Evolutionary conservation across 169 alveolate genomes (phyloP), one percentile per base, ranked within the genome.

Genomic region (Plasmodium relictum): DNA sequence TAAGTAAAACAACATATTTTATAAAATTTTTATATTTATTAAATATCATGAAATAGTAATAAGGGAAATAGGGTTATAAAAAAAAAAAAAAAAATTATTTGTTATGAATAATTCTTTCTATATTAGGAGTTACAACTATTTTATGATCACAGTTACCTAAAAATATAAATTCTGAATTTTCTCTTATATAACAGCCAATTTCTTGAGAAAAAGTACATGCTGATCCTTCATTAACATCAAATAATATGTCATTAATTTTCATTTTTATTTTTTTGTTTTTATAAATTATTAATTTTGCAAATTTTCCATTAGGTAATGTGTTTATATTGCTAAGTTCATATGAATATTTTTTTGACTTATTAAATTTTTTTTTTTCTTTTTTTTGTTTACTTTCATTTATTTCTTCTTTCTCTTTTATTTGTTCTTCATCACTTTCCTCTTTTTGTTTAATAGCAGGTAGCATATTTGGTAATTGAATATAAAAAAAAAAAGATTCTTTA

Each of bases 191-290:
- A 59, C 92, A 88, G 41, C 85, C 92, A 24, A 88, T 69, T 41
- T 88, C 92, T 88, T 88, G 92, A 24, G 92, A 88, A 68, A 88
- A 88, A 7, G 88, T 88, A 62, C 92, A 88, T 22, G 54, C 83
- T 3, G 92, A 88, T 42, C 92, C 92, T 74, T 74, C 89, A 44
- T 72, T 69, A 20, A 88, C 69, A 69, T 88, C 92, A 68, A 88
- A 88, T 14, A 74, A 10, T 4, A 74, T 74, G 31, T 73, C 89
- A 50, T 69, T 69, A 39, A 88, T 88, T 88, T 88, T 85, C 92
- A 85, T 85, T 85, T 85, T 85, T 39, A 85, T 85, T 70, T 85
- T 85, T 70, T 85, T 85, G 63, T 85, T 85, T 58, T 85, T 85
- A 73, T 85, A 85, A 22, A 85, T 63, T 58, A 85, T 85, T 69